phyloP scores from a whole-genome alignment of 306 rosid species.

The Casuarina glauca region DNA sequence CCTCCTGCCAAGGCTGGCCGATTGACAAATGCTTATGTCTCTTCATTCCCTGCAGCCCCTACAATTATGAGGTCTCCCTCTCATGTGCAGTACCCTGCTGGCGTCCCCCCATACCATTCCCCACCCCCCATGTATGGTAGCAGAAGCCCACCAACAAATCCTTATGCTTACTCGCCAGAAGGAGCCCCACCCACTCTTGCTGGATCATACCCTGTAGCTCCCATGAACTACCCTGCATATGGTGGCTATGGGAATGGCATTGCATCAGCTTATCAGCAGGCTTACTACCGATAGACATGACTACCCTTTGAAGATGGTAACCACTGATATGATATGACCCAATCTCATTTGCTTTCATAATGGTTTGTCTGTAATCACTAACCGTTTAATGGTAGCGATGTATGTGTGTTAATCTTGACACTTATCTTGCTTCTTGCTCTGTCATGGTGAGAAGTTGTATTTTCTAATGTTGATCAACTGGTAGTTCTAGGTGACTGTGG shows the following conservation, averaged over 20 bases:
- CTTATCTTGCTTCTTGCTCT: slow-evolving; percentile 70
- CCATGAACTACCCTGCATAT: slow-evolving; percentile 88
- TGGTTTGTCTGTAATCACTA: slow-evolving; percentile 96
- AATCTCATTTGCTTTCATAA: slow-evolving; percentile 68
- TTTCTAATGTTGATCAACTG: slow-evolving; percentile 84
- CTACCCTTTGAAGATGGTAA: slow-evolving; percentile 79
- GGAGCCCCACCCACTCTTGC: slow-evolving; percentile 72
- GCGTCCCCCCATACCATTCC: slow-evolving; percentile 86
- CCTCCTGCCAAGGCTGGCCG: slow-evolving; percentile 99
- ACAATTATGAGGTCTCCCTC: slow-evolving; percentile 90
- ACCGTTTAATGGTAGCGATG: slow-evolving; percentile 94
- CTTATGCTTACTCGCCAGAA: slow-evolving; percentile 85
- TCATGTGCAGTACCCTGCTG: slow-evolving; percentile 85
- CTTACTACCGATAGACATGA: slow-evolving; percentile 98
- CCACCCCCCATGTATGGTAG: slow-evolving; percentile 95
- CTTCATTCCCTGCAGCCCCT: slow-evolving; percentile 92
- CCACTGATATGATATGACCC: slow-evolving; percentile 89
- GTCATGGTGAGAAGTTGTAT: slow-evolving; percentile 76
- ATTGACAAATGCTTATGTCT: slow-evolving; percentile 89
- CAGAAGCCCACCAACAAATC: slow-evolving; percentile 87
- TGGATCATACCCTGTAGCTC: slow-evolving; percentile 72
- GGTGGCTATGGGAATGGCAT: slow-evolving; percentile 83
- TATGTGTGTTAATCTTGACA: slow-evolving; percentile 90
- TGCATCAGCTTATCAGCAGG: slow-evolving; percentile 99
- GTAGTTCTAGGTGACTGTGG: slow-evolving; percentile 92